Base-by-base conservation (phyloP, 2,329 filamentous ascomycete species). In the Beauveria medogensis region DNA sequence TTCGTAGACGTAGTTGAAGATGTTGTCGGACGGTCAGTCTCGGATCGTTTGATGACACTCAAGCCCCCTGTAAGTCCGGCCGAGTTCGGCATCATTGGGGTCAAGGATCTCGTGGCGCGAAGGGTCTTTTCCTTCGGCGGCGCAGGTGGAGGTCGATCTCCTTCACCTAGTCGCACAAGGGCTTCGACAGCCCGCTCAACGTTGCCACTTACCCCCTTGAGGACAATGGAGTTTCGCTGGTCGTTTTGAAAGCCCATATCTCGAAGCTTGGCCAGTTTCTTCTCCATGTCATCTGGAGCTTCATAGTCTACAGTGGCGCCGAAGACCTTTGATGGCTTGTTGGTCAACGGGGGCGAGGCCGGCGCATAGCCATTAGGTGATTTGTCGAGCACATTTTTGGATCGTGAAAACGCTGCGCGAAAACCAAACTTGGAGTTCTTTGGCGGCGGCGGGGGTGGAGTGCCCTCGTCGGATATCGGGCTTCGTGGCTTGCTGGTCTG, bases 221-320 rank as follows among this genome's bases (percentile, higher is more conserved):
- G 77, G 28, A 97, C 86, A 57, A 88, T 85, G 5, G 85, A 80
- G 69, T 97, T 97, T 62, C 89, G 85, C 67, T 88, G 90, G 47
- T 88, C 86, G 70, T 99, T 92, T 4, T 78, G 79, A 68, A 99
- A 99, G 0, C 94, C 94, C 92, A 97, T 96, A 61, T 97, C 92
- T 60, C 86, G 84, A 61, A 99, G 76, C 57, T 85, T 86, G 3
- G 80, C 79, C 71, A 97, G 74, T 72, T 97, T 97, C 55, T 82
- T 80, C 48, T 95, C 91, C 59, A 87, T 81, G 62, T 86, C 85
- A 65, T 89, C 80, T 52, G 71, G 66, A 24, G 69, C 74, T 56
- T 80, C 78, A 51, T 77, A 74, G 44, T 80, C 82, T 28, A 94
- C 78, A 52, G 83, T 86, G 12, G 86, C 84, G 3, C 89, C 89